Evolutionary conservation across 2,329 filamentous ascomycete species (phyloP).

Genomic region (Botrytis tulipae): DNA sequence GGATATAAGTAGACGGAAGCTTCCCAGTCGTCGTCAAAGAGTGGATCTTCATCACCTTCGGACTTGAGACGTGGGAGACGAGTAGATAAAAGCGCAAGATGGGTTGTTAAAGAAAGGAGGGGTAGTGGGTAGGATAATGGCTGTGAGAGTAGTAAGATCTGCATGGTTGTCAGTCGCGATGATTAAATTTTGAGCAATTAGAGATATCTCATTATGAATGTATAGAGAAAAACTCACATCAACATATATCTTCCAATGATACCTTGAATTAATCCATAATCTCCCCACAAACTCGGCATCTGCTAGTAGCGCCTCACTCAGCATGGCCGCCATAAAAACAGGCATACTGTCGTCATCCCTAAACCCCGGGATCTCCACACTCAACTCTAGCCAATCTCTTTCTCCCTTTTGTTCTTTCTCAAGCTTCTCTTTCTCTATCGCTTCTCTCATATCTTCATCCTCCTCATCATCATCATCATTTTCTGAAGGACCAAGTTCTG

Average conservation of each 20-base stretch:
- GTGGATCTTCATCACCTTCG: slow-evolving; percentile 88
- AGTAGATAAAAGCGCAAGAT: slow-evolving; percentile 87
- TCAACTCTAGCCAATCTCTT: slow-evolving; percentile 81
- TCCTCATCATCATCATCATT: slow-evolving; percentile 40
- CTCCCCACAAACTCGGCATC: slow-evolving; percentile 67
- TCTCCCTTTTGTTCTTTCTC: slow-evolving; percentile 46
- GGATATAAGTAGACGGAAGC: slow-evolving; percentile 73
- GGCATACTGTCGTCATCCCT: slow-evolving; percentile 89
- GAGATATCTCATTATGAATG: background rate
- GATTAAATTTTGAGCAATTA: background rate
- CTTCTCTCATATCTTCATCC: slow-evolving; percentile 44
- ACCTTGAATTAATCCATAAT: slow-evolving; percentile 83
- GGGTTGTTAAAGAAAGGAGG: slow-evolving; percentile 86
- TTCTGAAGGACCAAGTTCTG: slow-evolving; percentile 32
- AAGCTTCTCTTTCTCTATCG: slow-evolving; percentile 33
- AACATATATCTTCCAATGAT: slow-evolving; percentile 95
- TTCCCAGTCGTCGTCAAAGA: slow-evolving; percentile 98
- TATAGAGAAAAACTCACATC: slow-evolving; percentile 57
- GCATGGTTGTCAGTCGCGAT: slow-evolving; percentile 16
- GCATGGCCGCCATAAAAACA: slow-evolving; percentile 82
- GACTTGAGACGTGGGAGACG: slow-evolving; percentile 82
- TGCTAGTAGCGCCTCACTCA: slow-evolving; percentile 79
- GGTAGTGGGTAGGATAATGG: slow-evolving; percentile 91
- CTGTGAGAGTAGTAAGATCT: slow-evolving; percentile 92
- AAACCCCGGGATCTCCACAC: slow-evolving; percentile 86